Evolutionary conservation across 2,329 filamentous ascomycete genomes (phyloP), one percentile per base, ranked within the genome.

Genomic region (Diplodia seriata): DNA sequence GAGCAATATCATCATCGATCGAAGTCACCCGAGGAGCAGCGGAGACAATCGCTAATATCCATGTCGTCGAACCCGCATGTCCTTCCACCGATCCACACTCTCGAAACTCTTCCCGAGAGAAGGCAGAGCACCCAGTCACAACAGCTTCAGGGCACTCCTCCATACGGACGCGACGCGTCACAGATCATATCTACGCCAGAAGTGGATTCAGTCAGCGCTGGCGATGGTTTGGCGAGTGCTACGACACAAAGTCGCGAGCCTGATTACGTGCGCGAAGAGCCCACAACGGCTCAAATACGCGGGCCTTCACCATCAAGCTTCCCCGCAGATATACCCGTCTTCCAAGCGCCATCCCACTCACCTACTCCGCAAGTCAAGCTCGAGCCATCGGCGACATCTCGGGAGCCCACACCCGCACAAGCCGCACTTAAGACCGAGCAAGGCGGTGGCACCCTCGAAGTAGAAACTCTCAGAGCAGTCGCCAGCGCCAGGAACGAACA

Each of bases 1-100:
- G 80, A 83, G 29, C 81, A 82, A 56, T 83, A 83, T 71, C 81
- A 82, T 69, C 78, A 83, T 70, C 76, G 77, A 54, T 81, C 81
- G 49, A 76, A 76, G 47, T 83, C 81, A 56, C 81, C 82, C 50
- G 80, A 83, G 69, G 78, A 80, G 71, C 76, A 77, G 64, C 70
- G 74, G n/a, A 75, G 78, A 53, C 81, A 73, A 70, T 81, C 72
- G 63, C 72, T 74, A 69, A 74, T 74, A 69, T 72, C 70, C 40
- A 72, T 72, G 67, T 74, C 73, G 47, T 78, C 69, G 69, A 75
- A 74, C 66, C 78, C 74, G 69, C 76, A 73, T 14, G 70, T 76
- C 3, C 74, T 83, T n/a, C 78, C 81, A 23, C 81, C 81, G 26
- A 77, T 83, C 29, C 78, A 81, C 59, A 72, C 72, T 56, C 71